These are phyloP conservation scores for Fusarium sp. DNA, from an alignment of 2,329 filamentous ascomycete species.

Conservation along the genomic window DNA sequence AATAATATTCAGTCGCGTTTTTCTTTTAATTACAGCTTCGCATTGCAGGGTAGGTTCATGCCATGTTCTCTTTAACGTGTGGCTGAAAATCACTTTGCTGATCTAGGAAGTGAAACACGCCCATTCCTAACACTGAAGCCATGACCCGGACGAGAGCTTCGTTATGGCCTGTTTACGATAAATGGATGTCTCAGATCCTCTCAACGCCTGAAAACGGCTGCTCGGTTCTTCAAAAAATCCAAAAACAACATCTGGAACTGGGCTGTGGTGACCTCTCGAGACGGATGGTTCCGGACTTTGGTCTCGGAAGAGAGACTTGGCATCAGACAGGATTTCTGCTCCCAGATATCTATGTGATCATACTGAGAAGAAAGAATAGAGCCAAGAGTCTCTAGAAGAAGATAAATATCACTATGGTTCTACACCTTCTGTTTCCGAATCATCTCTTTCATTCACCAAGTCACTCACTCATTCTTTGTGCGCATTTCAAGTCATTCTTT, in stretches of 20 bases:
- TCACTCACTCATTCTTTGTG: constrained; percentile 26
- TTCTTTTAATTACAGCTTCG: too few relatives aligned
- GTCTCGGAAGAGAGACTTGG: constrained; percentile 1
- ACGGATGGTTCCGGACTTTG: constrained; percentile 18
- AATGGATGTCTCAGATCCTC: constrained; percentile 12
- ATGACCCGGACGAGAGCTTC: not conserved
- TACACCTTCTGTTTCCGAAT: not conserved
- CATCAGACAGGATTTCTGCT: constrained; percentile 3
- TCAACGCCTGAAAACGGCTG: constrained; percentile 7
- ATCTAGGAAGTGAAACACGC: constrained; percentile 14
- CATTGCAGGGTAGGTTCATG: not conserved
- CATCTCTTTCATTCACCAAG: not conserved
- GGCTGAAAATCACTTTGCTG: not conserved
- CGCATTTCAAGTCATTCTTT: constrained; percentile 30
- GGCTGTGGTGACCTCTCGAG: not conserved
- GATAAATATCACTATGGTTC: constrained; percentile 18
- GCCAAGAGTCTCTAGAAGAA: not conserved
- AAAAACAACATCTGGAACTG: not conserved
- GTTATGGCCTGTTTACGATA: not conserved
- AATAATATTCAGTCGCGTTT: not conserved
- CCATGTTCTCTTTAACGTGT: not conserved
- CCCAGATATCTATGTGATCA: constrained; percentile 1
- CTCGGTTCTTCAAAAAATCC: not conserved
- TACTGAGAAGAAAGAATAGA: not conserved
- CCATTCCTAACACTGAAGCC: not conserved